Base-by-base conservation (phyloP, 805 yeast genomes). In the Pichia occidentalis region DNA sequence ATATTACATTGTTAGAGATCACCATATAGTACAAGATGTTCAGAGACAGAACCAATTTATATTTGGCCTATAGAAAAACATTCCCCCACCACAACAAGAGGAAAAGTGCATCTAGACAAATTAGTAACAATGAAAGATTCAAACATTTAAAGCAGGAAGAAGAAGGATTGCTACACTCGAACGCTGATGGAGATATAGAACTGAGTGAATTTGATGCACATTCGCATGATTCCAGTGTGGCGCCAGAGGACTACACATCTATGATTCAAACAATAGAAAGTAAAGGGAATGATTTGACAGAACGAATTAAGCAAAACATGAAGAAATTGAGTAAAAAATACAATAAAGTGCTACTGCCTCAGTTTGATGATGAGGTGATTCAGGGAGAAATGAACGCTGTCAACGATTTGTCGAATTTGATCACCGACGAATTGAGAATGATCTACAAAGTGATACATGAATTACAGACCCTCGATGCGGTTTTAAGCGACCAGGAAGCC, bases 1-100 rank as follows among this genome's bases (percentile, higher is more conserved):
- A n/a, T n/a, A n/a, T n/a, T n/a, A n/a, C n/a, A n/a, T n/a, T n/a
- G n/a, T n/a, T n/a, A n/a, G n/a, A n/a, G n/a, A n/a, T n/a, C n/a
- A n/a, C n/a, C n/a, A n/a, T n/a, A n/a, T n/a, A n/a, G n/a, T n/a
- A n/a, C n/a, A n/a, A n/a, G n/a, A 86, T 90, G 96, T 85, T 83
- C 54, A 71, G 97, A 57, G 97, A 92, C 62, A 70, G 97, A 57
- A 92, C 98, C n/a, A 90, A 88, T 54, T 70, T 90, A 47, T 90
- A 71, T 59, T 65, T 87, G 17, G 86, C 97, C 32, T 90, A 84
- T 56, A 75, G 98, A 46, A 76, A 92, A 43, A 87, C 97, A 9
- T 81, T 80, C 40, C 94, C 95, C 0, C 87, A 87, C 48, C 75
- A 71, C 44, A 22, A 30, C 13, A 20, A 25, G 13, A 30, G 13